Evolutionary conservation across 176 grass and related monocot species (phyloP).

Genomic region (Triticum aestivum): IWGSC_CS_RefSeq_v2.1 NC_057806.1:367897221-367897720

Average conservation of each 20-base stretch:
- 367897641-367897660: background rate
- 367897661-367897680: slow-evolving; percentile 1
- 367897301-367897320: background rate
- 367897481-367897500: slow-evolving; percentile 92
- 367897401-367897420: background rate
- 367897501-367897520: slow-evolving; percentile 89
- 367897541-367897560: slow-evolving; percentile 97
- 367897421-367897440: slow-evolving; percentile 78
- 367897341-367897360: background rate
- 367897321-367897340: background rate
- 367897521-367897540: slow-evolving; percentile 68
- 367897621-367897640: background rate
- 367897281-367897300: background rate
- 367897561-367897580: slow-evolving; percentile 99
- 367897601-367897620: slow-evolving; percentile 82
- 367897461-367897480: slow-evolving; percentile 78
- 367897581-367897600: slow-evolving; percentile 93
- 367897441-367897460: slow-evolving; percentile 86
- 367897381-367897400: background rate
- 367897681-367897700: slow-evolving; percentile 15
- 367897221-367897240: background rate
- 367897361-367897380: background rate
- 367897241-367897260: background rate
- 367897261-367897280: background rate
- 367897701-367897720: slow-evolving; percentile 87